phyloP scores from a whole-genome alignment of 768 basidiomycete species.

The Leccinum aurantiacum region DNA sequence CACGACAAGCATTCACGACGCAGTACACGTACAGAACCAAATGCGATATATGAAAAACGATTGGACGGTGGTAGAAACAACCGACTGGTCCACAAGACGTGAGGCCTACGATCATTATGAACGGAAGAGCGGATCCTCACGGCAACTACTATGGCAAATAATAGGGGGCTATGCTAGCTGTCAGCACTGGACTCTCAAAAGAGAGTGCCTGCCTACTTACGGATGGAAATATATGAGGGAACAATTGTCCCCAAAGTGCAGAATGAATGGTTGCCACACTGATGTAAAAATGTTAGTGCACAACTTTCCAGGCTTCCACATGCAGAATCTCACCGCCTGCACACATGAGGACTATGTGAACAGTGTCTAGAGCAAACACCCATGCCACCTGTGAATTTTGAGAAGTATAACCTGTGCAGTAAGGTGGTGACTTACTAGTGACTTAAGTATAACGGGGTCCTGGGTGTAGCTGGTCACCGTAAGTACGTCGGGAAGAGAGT shows the following conservation, averaged over 20 bases:
- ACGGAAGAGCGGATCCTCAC: constrained; percentile 11
- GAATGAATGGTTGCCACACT: constrained; percentile 27
- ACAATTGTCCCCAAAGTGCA: constrained; percentile 21
- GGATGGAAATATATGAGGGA: constrained; percentile 19
- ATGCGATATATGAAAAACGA: constrained; percentile 29
- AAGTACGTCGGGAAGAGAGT: background rate
- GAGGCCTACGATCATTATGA: constrained; percentile 12
- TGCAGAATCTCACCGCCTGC: constrained; percentile 15
- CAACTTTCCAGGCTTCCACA: background rate
- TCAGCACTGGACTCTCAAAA: constrained; percentile 10
- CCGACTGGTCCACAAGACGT: constrained; percentile 16
- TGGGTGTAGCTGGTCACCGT: constrained; percentile 14
- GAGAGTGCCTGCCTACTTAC: constrained; percentile 14
- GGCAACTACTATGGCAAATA: constrained; percentile 23
- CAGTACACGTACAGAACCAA: constrained; percentile 20
- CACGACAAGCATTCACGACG: background rate
- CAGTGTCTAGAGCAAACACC: constrained; percentile 21
- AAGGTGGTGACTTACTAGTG: constrained; percentile 9
- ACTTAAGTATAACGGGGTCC: constrained; percentile 15
- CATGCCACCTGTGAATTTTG: constrained; percentile 19
- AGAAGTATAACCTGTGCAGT: background rate
- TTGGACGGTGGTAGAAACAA: constrained; percentile 22
- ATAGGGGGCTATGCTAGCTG: constrained; percentile 15
- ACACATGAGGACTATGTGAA: constrained; percentile 18
- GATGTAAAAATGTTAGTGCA: background rate